A percentile compares a stretch with the other conserved stretches of the same genome.
phyloP scores from a whole-genome alignment of 441 rosid genomes.

The Syzygium malaccense region DNA sequence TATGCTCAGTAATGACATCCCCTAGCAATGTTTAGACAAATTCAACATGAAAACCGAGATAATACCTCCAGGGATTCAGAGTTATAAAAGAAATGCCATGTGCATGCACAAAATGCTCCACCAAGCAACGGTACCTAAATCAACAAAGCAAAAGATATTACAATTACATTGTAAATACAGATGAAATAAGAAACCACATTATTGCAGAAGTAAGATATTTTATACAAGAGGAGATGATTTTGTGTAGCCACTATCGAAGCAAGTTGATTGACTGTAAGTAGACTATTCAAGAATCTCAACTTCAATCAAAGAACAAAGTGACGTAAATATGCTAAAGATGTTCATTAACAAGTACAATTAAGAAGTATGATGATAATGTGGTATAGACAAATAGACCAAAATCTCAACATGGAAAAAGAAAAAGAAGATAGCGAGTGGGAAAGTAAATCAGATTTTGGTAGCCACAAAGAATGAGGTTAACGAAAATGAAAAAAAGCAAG shows the following conservation, averaged over 20 bases:
- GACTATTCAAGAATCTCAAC: neutral
- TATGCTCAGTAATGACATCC: neutral
- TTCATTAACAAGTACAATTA: neutral
- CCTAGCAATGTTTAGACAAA: neutral
- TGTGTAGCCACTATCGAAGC: neutral
- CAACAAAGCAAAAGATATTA: neutral
- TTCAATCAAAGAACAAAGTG: neutral
- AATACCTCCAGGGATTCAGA: constrained; percentile 86
- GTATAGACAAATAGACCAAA: neutral
- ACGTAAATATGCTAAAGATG: neutral
- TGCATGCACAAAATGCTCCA: constrained; percentile 94
- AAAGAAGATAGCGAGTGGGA: neutral
- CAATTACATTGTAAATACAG: neutral
- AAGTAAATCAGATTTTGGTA: neutral
- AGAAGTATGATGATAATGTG: neutral
- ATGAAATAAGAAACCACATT: neutral
- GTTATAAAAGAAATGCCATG: constrained; percentile 97
- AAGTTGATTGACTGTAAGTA: neutral
- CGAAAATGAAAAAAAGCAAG: neutral
- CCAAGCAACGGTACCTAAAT: constrained; percentile 85
- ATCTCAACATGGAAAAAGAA: neutral
- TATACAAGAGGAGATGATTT: neutral
- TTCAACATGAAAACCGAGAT: neutral
- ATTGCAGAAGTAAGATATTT: neutral
- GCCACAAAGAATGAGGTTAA: neutral